Evolutionary conservation across 2,329 filamentous ascomycete species (phyloP), one percentile per base, ranked within the genome.

Genomic region (Sporothrix protearum): DNA sequence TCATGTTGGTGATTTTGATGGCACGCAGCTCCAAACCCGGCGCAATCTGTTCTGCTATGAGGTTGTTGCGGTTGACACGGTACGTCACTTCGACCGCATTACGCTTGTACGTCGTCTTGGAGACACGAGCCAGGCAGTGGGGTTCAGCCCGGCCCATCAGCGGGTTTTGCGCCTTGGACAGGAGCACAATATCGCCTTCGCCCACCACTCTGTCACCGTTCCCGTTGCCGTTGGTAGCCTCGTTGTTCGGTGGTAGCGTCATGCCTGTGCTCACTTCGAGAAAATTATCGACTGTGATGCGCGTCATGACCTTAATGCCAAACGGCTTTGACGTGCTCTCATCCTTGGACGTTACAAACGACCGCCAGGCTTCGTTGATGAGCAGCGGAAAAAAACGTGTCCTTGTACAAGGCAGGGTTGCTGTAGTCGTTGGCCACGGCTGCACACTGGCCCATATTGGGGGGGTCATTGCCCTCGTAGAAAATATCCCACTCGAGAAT

Each of bases 401-500:
- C 86, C 79, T 96, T 92, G 79, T 99, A 99, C 67, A 92, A 89
- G 57, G 83, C 82, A 0, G 94, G 92, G 75, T 93, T 90, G 36
- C 84, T 80, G 80, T 97, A 99, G 0, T 88, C 88, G 73, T 92
- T 91, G 5, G 91, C 89, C 12, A 99, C 95, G 70, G 88, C 85
- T 63, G 86, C 88, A 77, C 95, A 97, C 59, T 88, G 85, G 64
- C 90, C 89, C 19, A 88, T 88, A 68, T 88, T 90, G 0, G 96
- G 94, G 6, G 96, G 96, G 72, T 94, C 92, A 77, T 94, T 93
- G 36, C 94, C 93, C 61, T 89, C 84, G 77, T 97, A 92, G 80
- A 97, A 99, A 75, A 96, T 97, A 75, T 99, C 92, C 96, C 96
- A 99, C 71, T 91, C 88, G 2, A 99, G 87, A 68, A 99, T 93